Base-by-base conservation (phyloP, 441 rosid genomes). In the Oxalis stricta region DNA sequence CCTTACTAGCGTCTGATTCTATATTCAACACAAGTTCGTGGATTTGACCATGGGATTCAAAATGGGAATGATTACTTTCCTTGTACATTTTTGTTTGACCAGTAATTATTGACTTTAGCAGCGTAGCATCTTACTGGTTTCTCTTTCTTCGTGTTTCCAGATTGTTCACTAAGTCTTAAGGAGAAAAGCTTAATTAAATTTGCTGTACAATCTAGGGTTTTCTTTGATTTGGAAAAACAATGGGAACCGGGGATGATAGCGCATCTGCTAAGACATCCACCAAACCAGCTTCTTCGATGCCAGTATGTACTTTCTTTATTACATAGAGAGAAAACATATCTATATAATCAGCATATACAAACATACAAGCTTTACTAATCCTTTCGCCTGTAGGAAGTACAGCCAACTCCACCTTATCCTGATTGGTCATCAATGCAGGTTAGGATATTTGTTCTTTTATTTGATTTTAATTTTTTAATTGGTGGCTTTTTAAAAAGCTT, bases 391-490 rank as follows among this genome's bases (percentile, higher is more conserved):
- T 68, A 92, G 97, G 95, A 87, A 51, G 45, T 70, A 40, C 84
- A 87, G 9, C 55, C 80, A 21, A 58, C 84, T 5, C 92, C 84
- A 0, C 30, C 71, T 4, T 87, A 92, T 66, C 72, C 87, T 36
- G 99, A 87, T 60, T 92, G 99, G 99, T 67, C 92, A 36, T 59
- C 95, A 45, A 69, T 92, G 94, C 95, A 87, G 95, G 97, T 91
- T 44, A 38, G 34, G 16, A 50, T 46, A 20, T 28, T 13, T 44
- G 22, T 15, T 32, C 21, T 17, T 37, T 10, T 40, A 18, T 35
- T 43, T 18, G 15, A 13, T 14, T 41, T 42, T 24, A 41, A 20
- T 29, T 50, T 16, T 43, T 38, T 4, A 20, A 12, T 15, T 31
- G n/a, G n/a, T n/a, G n/a, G n/a, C n/a, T n/a, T n/a, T 41, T 16